These are phyloP conservation scores for Tulasnella sp. DNA, from an alignment of 768 basidiomycete genomes.

Conservation along the genomic window DNA sequence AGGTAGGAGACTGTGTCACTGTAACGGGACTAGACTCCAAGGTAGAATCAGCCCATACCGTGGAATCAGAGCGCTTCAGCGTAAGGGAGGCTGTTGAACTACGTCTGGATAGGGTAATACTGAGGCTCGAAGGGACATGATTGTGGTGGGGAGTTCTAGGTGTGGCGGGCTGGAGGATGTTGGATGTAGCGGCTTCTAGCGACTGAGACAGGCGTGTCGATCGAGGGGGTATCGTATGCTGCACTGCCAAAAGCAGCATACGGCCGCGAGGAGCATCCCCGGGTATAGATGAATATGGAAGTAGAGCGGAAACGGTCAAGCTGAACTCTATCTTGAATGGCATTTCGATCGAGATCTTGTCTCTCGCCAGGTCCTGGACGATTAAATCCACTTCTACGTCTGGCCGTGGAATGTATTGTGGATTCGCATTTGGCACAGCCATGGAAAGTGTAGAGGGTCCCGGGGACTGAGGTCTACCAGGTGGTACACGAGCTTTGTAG, in stretches of 20 bases:
- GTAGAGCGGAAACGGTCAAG: constrained; percentile 37
- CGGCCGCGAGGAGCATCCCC: constrained; percentile 22
- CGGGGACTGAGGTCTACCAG: constrained; percentile 23
- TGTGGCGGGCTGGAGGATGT: constrained; percentile 18
- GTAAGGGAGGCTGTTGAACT: background rate
- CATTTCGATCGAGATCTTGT: constrained; percentile 36
- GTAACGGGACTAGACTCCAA: too few species aligned
- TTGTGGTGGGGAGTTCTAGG: constrained; percentile 25
- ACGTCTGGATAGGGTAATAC: constrained; percentile 4
- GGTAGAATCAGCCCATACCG: constrained; percentile 9
- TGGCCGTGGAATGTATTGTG: constrained; percentile 21
- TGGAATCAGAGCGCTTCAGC: constrained; percentile 12
- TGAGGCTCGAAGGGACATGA: constrained; percentile 2
- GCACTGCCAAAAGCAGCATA: constrained; percentile 43
- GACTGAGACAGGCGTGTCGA: constrained; percentile 18
- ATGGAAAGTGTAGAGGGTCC: constrained; percentile 24
- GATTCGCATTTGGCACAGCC: constrained; percentile 18
- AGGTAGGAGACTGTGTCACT: background rate
- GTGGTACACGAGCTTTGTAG: constrained; percentile 21
- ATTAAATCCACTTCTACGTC: constrained; percentile 48
- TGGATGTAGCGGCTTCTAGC: constrained; percentile 19
- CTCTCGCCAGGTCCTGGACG: constrained; percentile 37
- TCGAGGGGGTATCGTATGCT: constrained; percentile 44
- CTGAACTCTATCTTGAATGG: constrained; percentile 48
- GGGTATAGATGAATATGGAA: constrained; percentile 26